Evolutionary conservation across 257 asterid species (phyloP).

Genomic region (Gynochthodes officinalis): DNA sequence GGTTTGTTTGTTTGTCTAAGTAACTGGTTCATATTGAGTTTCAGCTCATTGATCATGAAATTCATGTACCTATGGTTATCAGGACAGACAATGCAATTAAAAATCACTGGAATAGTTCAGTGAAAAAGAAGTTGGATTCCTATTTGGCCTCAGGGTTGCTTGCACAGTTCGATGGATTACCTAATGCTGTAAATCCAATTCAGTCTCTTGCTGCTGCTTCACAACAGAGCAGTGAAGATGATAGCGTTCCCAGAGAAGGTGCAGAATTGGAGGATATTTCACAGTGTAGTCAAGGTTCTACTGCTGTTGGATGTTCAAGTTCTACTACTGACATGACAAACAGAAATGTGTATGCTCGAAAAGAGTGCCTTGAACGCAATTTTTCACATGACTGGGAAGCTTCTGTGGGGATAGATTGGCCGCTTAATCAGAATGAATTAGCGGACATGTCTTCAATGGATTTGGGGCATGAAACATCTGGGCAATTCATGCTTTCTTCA

Average conservation of each 20-base stretch:
- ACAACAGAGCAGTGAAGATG: conserved; percentile 74
- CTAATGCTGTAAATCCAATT: conserved; percentile 41
- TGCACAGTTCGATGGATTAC: conserved; percentile 66
- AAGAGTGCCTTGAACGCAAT: conserved; percentile 49
- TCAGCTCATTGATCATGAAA: conserved; percentile 13
- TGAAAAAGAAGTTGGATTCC: conserved; percentile 83
- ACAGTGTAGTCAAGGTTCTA: conserved; percentile 86
- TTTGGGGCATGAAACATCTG: conserved; percentile 42
- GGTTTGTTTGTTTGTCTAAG: conserved; percentile 9
- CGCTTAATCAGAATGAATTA: conserved; percentile 50
- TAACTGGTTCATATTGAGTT: background rate
- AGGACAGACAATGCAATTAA: conserved; percentile 93
- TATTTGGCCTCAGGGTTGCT: conserved; percentile 86
- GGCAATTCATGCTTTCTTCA: conserved; percentile 31
- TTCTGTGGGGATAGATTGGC: conserved; percentile 62
- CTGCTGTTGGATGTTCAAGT: conserved; percentile 46
- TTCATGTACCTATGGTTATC: conserved; percentile 34
- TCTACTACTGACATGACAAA: conserved; percentile 43
- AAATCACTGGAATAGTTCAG: conserved; percentile 95
- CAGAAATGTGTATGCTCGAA: conserved; percentile 34
- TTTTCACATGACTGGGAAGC: conserved; percentile 54
- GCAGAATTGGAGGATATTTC: conserved; percentile 70
- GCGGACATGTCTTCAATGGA: conserved; percentile 58
- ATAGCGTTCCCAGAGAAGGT: conserved; percentile 42
- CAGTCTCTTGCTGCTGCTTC: conserved; percentile 59